Evolutionary conservation across 2,329 filamentous ascomycete genomes (phyloP), one percentile per base, ranked within the genome.

Genomic region (Pseudocercospora fijiensis): DNA sequence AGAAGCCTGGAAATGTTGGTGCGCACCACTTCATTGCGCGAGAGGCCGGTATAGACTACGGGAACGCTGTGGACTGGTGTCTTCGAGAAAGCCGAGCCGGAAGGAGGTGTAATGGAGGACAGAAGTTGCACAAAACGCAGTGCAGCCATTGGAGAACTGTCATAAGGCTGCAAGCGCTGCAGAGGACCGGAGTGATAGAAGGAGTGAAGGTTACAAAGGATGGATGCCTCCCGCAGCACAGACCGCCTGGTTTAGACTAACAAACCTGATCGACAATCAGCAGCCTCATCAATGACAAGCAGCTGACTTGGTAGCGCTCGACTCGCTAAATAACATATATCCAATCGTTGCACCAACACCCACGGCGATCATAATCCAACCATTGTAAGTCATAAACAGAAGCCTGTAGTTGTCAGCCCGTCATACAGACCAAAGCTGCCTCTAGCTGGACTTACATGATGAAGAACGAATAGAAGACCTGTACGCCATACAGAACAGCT

Each of bases 321-420:
- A 82, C 61, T 86, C 85, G 16, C 91, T 90, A 79, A 97, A 99
- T 51, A 89, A 72, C 65, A 96, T 76, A 75, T 96, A 97, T 49
- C 95, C 95, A 51, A 96, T 78, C 69, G 96, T 96, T 0, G 94
- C 93, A 16, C 95, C 95, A 9, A 96, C 81, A 0, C 90, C 90
- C 16, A 98, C 93, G 2, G 94, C 86, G 69, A 96, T 79, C 95
- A 99, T 99, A 70, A 99, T 88, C 88, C 91, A 96, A 62, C 95
- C 95, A 74, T 99, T 99, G 80, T 99, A 99, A n/a, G 95, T 99
- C 95, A 99, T 99, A 79, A 99, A 99, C 22, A 99, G 80, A 65
- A 99, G 83, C 95, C 94, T 98, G 64, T 1, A 13, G 0, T 2
- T 33, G 24, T 67, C 45, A 68, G 57, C 51, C 18, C 26, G 6